Evolutionary conservation across 305 asterid genomes (phyloP).

Genomic region (Stenogyne calaminthoides): DNA sequence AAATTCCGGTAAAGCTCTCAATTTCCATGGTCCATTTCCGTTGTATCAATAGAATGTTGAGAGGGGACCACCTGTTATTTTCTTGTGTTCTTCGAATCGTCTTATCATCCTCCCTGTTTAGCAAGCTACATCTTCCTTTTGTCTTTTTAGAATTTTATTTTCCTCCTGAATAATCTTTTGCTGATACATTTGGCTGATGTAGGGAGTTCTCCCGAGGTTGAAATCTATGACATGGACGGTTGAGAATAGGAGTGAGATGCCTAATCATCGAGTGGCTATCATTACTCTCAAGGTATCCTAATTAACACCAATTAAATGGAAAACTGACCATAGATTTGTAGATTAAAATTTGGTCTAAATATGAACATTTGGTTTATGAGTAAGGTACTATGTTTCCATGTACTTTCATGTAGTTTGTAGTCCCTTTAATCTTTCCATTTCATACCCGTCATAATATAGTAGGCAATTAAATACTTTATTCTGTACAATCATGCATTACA

Average conservation of each 20-base stretch:
- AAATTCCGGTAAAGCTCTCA: slow-evolving; percentile 32
- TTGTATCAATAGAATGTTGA: neutral
- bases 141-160: neutral
- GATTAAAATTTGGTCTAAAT: neutral
- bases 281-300: slow-evolving; percentile 48
- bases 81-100: neutral
- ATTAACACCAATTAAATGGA: neutral
- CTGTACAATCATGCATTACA: neutral
- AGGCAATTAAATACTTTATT: neutral
- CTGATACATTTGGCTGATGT: slow-evolving; percentile 16
- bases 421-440: neutral
- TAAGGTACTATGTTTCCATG: neutral
- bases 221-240: slow-evolving; percentile 58
- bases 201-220: slow-evolving; percentile 50
- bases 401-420: neutral
- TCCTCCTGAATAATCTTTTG: too few species aligned
- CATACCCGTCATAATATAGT: neutral
- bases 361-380: neutral
- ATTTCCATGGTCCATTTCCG: neutral
- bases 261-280: slow-evolving; percentile 41
- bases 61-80: neutral
- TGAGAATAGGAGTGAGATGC: slow-evolving; percentile 36
- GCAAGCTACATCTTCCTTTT: neutral
- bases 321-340: neutral
- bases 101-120: neutral